phyloP scores from a whole-genome alignment of 768 basidiomycete genomes.

The Porpolomopsis calyptriformis region DNA sequence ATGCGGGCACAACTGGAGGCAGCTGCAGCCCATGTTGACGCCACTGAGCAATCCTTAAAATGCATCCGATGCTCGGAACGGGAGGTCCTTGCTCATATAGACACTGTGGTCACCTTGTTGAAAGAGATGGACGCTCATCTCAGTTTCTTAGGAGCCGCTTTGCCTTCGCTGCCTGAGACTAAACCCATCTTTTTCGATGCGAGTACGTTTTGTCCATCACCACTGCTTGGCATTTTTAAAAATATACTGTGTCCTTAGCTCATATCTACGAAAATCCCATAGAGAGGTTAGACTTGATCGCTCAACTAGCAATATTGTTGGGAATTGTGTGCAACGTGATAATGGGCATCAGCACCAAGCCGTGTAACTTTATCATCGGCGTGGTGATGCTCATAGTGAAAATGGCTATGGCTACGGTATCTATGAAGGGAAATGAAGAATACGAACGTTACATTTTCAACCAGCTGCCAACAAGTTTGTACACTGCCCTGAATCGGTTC shows the following conservation, averaged over 20 bases:
- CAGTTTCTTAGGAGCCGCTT: too few species aligned
- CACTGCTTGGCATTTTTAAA: not conserved
- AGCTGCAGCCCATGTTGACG: too few species aligned
- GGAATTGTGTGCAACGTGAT: slow-evolving; percentile 6
- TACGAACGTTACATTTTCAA: not conserved
- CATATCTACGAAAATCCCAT: slow-evolving; percentile 2
- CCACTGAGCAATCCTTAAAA: too few species aligned
- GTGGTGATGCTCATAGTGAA: not conserved
- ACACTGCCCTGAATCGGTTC: slow-evolving; percentile 1
- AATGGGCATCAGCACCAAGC: not conserved
- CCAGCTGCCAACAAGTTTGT: slow-evolving; percentile 3
- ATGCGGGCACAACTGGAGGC: too few species aligned
- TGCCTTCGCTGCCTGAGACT: too few species aligned
- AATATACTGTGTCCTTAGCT: not conserved
- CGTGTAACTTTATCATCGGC: slow-evolving; percentile 6
- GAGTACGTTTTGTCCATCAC: not conserved
- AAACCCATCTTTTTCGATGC: not conserved
- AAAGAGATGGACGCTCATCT: too few species aligned
- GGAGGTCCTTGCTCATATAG: too few species aligned
- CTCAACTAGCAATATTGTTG: slow-evolving; percentile 5
- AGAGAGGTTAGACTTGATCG: not conserved
- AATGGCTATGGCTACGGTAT: slow-evolving; percentile 1
- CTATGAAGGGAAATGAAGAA: not conserved
- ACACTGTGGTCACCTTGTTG: too few species aligned
- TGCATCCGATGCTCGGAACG: too few species aligned